Evolutionary conservation across 2,329 filamentous ascomycete species (phyloP), one percentile per base, ranked within the genome.

Genomic region (Cordyceps javanica): DNA sequence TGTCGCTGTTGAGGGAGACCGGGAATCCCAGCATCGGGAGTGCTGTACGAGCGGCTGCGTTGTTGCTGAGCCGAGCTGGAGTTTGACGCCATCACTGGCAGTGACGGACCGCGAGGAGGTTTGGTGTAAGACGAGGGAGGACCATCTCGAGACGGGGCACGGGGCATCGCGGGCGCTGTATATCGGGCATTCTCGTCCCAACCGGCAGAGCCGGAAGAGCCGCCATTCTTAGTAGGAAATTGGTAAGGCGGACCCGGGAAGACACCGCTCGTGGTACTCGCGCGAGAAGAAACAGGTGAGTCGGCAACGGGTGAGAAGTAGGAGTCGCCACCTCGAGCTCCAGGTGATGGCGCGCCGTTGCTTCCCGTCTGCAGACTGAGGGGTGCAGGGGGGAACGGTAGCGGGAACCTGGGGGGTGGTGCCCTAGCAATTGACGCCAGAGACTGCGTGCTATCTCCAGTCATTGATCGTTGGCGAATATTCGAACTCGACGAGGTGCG

Each of bases 251-350:
- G 72, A 1, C 71, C 67, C 1, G 72, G 69, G 66, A 91, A 95
- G 68, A 91, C 86, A 46, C 86, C 84, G 41, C 89, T 91, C 5
- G 89, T 81, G 1, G 85, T 85, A 69, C 89, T 92, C 8, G 88
- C 87, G 51, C 90, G 82, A 25, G 87, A 87, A 14, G 88, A 90
- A 44, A 85, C 85, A 10, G 90, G 89, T 0, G 89, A 91, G 56
- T 97, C 92, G 34, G 81, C 82, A 2, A 87, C 82, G 0, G 94
- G 94, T 0, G 93, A 97, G 72, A 99, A 99, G 73, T 97, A 97
- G 3, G 92, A 97, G 59, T 91, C 90, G n/a, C 78, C 82, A 36
- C 76, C 78, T 53, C 82, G 79, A 21, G 82, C 77, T 26, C 78
- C 76, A 1, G 90, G 88, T 14, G 88, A 90, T 54, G 73, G 71